A percentile compares a stretch with the other conserved stretches of the same genome.
These are phyloP conservation scores for Lachancea cidri DNA, from an alignment of 805 yeast genomes.

Conservation along the genomic window DNA sequence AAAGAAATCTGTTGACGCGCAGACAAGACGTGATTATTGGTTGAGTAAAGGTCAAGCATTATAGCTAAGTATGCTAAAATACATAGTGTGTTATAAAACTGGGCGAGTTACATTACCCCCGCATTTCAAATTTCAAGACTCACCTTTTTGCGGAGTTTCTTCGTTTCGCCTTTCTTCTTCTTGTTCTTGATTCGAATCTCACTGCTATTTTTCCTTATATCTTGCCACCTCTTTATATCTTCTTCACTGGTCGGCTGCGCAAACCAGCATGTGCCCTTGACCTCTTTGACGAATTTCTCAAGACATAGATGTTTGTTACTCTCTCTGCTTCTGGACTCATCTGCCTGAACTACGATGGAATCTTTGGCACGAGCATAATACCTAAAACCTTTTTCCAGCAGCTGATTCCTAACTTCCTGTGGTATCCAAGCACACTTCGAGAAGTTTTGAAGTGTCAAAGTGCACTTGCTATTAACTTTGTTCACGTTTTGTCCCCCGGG, in stretches of 20 bases:
- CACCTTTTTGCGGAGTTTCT: constrained; percentile 29
- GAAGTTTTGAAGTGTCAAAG: constrained; percentile 48
- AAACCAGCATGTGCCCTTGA: constrained; percentile 43
- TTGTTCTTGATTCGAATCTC: constrained; percentile 36
- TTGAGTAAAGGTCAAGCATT: constrained; percentile 29
- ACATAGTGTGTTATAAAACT: neutral
- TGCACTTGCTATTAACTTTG: constrained; percentile 58
- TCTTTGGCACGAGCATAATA: constrained; percentile 51
- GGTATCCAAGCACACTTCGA: constrained; percentile 57
- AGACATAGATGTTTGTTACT: constrained; percentile 55
- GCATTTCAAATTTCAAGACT: constrained; percentile 2
- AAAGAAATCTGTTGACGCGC: constrained; percentile 27
- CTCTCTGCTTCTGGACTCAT: constrained; percentile 52
- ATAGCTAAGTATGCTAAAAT: constrained; percentile 1
- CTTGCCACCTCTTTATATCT: constrained; percentile 44
- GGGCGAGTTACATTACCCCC: neutral
- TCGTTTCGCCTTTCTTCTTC: constrained; percentile 35
- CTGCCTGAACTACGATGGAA: constrained; percentile 56
- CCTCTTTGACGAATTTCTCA: constrained; percentile 49
- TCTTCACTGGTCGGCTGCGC: constrained; percentile 44
- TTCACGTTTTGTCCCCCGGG: constrained; percentile 90
- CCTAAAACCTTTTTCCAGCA: constrained; percentile 38
- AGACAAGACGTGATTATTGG: constrained; percentile 33
- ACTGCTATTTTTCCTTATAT: constrained; percentile 30
- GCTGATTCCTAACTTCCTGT: constrained; percentile 39